Percentiles rank a stretch among this genome's conserved stretches.
These are phyloP conservation scores for Colletotrichum phormii DNA, from an alignment of 2,329 filamentous ascomycete species.

Conservation along the genomic window DNA sequence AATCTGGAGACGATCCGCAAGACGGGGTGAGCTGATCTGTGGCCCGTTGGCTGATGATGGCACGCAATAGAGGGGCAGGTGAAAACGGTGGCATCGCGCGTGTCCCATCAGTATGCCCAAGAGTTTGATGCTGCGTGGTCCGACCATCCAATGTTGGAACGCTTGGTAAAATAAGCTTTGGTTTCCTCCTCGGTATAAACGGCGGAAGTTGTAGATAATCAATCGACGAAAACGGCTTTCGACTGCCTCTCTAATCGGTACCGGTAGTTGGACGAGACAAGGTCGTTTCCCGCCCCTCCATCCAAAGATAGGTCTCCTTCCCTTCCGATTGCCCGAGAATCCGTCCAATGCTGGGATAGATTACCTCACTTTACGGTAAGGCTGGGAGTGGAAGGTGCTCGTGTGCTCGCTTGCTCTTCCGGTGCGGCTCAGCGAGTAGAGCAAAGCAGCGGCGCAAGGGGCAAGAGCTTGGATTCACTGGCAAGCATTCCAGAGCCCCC, in stretches of 20 bases:
- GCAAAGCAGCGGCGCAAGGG: not conserved
- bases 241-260: not conserved
- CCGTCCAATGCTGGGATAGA: not conserved
- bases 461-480: not conserved
- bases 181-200: not conserved
- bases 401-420: not conserved
- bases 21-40: slow-evolving; percentile 7
- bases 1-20: slow-evolving; percentile 25
- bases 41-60: slow-evolving; percentile 3
- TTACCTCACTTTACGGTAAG: not conserved
- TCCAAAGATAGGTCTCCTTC: not conserved
- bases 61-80: slow-evolving; percentile 2
- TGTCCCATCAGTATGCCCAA: not conserved
- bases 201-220: not conserved
- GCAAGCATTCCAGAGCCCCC: not conserved
- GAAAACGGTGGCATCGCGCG: slow-evolving; percentile 1
- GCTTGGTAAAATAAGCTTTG: not conserved
- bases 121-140: not conserved
- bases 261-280: not conserved
- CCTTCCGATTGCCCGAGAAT: not conserved
- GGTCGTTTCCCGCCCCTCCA: not conserved
- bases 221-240: not conserved
- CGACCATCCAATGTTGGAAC: not conserved
- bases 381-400: not conserved
- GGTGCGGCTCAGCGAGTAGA: not conserved